Conservation (phyloP, 108 stramenopile genomes). For the Cyclotella atomus region DNA sequence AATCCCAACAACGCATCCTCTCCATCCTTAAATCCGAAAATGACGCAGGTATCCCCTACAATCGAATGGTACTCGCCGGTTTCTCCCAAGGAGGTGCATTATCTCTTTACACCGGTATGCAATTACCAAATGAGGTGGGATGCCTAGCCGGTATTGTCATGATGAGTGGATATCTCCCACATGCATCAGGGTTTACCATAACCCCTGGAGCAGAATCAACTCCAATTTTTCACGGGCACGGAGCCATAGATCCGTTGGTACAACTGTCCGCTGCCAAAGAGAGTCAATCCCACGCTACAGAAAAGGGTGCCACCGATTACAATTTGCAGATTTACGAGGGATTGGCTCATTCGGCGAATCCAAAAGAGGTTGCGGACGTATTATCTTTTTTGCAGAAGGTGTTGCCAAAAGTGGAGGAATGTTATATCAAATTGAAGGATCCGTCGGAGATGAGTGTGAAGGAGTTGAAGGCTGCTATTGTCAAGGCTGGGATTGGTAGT, state of each 20-base stretch:
- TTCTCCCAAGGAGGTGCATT: slow-evolving; percentile 95
- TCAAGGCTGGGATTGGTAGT: slow-evolving; percentile 75
- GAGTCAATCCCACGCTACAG: slow-evolving; percentile 56
- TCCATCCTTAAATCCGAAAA: slow-evolving; percentile 73
- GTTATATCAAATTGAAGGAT: slow-evolving; percentile 74
- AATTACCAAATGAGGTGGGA: slow-evolving; percentile 59
- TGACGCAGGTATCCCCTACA: slow-evolving; percentile 77
- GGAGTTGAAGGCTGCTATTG: slow-evolving; percentile 91
- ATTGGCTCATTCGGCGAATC: slow-evolving; percentile 81
- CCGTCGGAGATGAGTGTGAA: slow-evolving; percentile 88
- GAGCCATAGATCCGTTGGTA: slow-evolving; percentile 87
- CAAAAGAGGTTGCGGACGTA: slow-evolving; percentile 73
- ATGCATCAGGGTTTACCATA: slow-evolving; percentile 67
- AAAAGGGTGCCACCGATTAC: slow-evolving; percentile 75
- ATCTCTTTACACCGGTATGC: slow-evolving; percentile 86
- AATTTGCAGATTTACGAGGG: slow-evolving; percentile 74
- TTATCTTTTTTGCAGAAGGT: slow-evolving; percentile 66
- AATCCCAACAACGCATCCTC: slow-evolving; percentile 51
- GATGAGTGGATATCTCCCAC: slow-evolving; percentile 90
- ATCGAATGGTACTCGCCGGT: slow-evolving; percentile 92
- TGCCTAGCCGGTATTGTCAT: slow-evolving; percentile 80
- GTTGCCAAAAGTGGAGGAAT: slow-evolving; percentile 70
- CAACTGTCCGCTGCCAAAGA: slow-evolving; percentile 72
- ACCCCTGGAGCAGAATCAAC: slow-evolving; percentile 55
- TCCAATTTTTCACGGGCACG: slow-evolving; percentile 92